Percentiles rank a stretch among this genome's conserved stretches.
Evolutionary conservation across 768 basidiomycete genomes (phyloP).

Genomic region (Termitomyces eurrhizus): DNA sequence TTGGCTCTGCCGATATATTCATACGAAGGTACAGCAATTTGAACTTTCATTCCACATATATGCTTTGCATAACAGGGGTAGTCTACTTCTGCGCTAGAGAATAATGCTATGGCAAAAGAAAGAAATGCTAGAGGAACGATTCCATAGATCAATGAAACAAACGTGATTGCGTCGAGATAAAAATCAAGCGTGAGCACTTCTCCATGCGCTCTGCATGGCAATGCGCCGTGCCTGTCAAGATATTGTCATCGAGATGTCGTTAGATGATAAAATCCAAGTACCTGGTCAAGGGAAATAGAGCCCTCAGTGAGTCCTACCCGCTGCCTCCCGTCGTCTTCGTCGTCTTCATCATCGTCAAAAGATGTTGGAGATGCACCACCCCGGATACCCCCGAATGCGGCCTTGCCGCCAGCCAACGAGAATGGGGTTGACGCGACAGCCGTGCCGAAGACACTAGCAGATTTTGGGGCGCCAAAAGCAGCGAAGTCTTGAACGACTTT

Average conservation of each 20-base stretch:
- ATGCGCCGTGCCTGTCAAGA: constrained; percentile 67
- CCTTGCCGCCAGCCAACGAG: constrained; percentile 73
- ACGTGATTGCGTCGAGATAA: not conserved
- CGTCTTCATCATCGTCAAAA: constrained; percentile 67
- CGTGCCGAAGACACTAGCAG: constrained; percentile 78
- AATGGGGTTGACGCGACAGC: constrained; percentile 80
- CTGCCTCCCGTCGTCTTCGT: constrained; percentile 65
- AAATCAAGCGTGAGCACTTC: constrained; percentile 54
- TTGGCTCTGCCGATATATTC: not conserved
- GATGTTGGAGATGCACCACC: constrained; percentile 27
- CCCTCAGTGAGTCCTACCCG: constrained; percentile 76
- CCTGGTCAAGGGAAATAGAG: constrained; percentile 92
- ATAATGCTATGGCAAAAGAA: not conserved
- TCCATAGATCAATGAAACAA: constrained; percentile 13
- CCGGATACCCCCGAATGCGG: constrained; percentile 81
- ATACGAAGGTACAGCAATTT: constrained; percentile 5
- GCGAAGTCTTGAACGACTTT: constrained; percentile 90
- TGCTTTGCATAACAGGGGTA: constrained; percentile 9
- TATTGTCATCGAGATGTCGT: not conserved
- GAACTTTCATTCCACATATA: constrained; percentile 11
- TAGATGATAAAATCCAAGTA: constrained; percentile 27
- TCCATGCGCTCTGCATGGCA: constrained; percentile 89
- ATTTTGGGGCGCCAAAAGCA: constrained; percentile 73
- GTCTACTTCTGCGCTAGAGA: constrained; percentile 13
- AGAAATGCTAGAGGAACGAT: constrained; percentile 7